A percentile compares a stretch with the other conserved stretches of the same genome.
Evolutionary conservation across 129 eudicot genomes (phyloP).

Genomic region (Centrapalus pauciflorus): DNA sequence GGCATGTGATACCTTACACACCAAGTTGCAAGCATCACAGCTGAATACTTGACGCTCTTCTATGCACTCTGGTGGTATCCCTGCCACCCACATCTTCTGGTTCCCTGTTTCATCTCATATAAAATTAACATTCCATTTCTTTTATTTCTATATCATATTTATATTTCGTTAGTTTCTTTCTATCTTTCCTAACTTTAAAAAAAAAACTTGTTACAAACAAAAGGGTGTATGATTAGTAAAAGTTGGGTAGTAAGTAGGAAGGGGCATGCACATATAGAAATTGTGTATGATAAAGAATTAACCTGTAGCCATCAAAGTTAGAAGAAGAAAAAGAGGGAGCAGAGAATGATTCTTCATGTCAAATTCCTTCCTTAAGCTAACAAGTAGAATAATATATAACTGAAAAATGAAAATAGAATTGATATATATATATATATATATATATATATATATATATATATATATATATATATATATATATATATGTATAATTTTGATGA

Average conservation of each 20-base stretch:
- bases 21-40: constrained; percentile 27
- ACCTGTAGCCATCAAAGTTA: constrained; percentile 23
- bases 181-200: too few species aligned
- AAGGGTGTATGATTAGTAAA: too few species aligned
- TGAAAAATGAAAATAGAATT: neutral
- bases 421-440: neutral
- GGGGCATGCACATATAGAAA: too few species aligned
- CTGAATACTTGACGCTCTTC: constrained; percentile 22
- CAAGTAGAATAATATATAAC: neutral
- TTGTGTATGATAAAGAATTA: neutral
- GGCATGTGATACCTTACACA: constrained; percentile 20
- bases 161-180: too few species aligned
- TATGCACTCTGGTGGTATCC: constrained; percentile 17
- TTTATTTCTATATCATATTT: too few species aligned
- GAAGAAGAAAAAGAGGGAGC: constrained; percentile 9
- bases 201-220: too few species aligned
- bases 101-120: constrained; percentile 24
- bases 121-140: too few species aligned
- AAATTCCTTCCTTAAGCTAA: neutral
- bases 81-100: constrained; percentile 2
- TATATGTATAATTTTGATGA: too few species aligned
- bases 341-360: constrained; percentile 21
- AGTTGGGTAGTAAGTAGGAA: too few species aligned
- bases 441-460: too few species aligned
- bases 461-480: too few species aligned